These are phyloP conservation scores for Allomyces arbusculus DNA, from an alignment of 192 early-diverging fungal genomes.

Conservation along the genomic window DNA sequence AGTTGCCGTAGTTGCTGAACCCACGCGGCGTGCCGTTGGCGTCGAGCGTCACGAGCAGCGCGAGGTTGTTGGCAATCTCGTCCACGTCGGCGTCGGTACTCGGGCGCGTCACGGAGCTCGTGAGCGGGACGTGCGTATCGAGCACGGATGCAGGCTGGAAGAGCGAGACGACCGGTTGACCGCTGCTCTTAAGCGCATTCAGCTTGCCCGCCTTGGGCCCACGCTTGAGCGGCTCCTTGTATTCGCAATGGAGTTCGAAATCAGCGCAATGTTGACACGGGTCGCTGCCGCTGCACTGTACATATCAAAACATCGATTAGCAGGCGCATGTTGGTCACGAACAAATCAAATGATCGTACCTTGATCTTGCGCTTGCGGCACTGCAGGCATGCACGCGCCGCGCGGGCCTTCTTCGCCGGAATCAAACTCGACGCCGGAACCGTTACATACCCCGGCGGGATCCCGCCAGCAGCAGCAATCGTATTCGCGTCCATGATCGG, in stretches of 20 bases:
- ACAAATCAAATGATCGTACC: too few species aligned
- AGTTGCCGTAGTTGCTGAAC: background rate
- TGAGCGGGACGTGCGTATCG: too few species aligned
- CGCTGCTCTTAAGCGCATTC: background rate
- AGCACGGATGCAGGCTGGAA: background rate
- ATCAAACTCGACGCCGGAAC: too few species aligned
- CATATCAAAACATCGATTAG: background rate
- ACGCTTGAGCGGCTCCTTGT: background rate
- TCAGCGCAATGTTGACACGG: background rate
- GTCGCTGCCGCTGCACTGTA: background rate
- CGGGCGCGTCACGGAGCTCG: background rate
- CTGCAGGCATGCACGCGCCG: background rate
- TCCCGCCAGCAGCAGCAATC: too few species aligned
- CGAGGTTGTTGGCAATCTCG: background rate
- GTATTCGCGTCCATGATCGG: too few species aligned
- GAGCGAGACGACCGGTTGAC: background rate
- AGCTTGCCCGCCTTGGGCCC: background rate
- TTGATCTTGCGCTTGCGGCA: background rate
- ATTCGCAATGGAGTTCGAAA: background rate
- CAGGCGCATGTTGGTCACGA: too few species aligned
- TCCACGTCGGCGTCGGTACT: background rate
- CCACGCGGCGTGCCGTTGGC: background rate
- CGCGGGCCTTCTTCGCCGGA: background rate
- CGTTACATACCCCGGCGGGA: too few species aligned
- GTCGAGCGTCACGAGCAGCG: background rate